These are phyloP conservation scores for Phialemonium atrogriseum DNA, from an alignment of 2,329 filamentous ascomycete species.

Conservation along the genomic window DNA sequence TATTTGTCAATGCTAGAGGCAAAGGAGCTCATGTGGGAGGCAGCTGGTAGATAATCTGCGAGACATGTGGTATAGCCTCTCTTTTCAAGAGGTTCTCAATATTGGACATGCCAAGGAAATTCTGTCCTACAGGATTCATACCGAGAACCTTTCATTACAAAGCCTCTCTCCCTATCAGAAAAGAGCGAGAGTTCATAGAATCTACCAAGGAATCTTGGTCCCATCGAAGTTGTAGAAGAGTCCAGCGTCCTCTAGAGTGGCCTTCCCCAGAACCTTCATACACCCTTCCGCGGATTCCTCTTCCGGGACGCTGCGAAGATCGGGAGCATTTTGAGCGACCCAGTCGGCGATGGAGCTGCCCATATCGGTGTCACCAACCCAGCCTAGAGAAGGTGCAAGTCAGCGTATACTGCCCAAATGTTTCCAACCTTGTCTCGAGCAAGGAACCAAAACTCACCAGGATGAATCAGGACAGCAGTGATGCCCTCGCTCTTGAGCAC, in stretches of 20 bases:
- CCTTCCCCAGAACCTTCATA: constrained; percentile 2
- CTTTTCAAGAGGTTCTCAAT: too few relatives aligned
- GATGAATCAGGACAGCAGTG: constrained; percentile 12
- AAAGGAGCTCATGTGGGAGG: too few relatives aligned
- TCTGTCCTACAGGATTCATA: too few relatives aligned
- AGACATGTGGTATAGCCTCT: too few relatives aligned
- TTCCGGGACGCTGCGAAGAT: not conserved
- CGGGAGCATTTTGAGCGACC: not conserved
- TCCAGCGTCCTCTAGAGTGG: constrained; percentile 1
- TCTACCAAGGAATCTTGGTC: not conserved
- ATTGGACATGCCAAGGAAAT: too few relatives aligned
- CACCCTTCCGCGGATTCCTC: not conserved
- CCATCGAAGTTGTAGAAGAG: constrained; percentile 1
- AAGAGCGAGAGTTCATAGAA: too few relatives aligned
- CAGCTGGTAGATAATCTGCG: too few relatives aligned
- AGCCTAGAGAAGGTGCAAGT: not conserved
- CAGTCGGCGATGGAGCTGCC: not conserved
- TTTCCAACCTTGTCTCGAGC: not conserved
- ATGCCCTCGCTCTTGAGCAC: constrained; percentile 13
- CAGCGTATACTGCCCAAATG: not conserved
- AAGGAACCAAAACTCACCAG: constrained; percentile 7
- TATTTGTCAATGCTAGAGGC: too few relatives aligned
- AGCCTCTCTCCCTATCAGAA: too few relatives aligned
- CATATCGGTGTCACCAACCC: not conserved
- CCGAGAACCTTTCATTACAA: too few relatives aligned